A percentile compares a stretch with the other conserved stretches of the same genome.
phyloP scores from a whole-genome alignment of 352 stramenopile species.

The Elongisporangium prolatum region DNA sequence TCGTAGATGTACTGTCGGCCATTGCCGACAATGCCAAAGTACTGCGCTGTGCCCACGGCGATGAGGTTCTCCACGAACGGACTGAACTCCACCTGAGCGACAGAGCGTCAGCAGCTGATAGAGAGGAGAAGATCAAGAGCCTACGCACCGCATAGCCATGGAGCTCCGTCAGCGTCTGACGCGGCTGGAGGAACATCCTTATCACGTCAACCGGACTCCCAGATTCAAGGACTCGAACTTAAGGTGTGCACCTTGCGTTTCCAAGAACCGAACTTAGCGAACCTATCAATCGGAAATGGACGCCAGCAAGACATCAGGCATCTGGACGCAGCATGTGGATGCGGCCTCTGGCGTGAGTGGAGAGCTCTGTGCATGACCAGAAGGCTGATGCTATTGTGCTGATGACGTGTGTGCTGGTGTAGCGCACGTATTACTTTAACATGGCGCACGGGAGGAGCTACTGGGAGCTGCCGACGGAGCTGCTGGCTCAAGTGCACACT shows the following conservation, averaged over 20 bases:
- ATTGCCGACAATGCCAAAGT: constrained; percentile 92
- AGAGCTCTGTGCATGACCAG: not conserved
- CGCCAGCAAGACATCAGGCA: constrained; percentile 41
- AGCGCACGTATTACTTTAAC: constrained; percentile 82
- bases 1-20: constrained; percentile 83
- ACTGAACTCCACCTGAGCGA: constrained; percentile 84
- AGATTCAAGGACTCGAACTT: not conserved
- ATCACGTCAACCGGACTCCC: not conserved
- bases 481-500: constrained; percentile 41
- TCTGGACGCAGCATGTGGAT: constrained; percentile 77
- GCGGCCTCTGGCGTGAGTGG: constrained; percentile 38
- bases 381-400: not conserved
- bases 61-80: constrained; percentile 86
- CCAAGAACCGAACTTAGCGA: not conserved
- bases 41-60: constrained; percentile 85
- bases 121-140: not conserved
- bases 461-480: constrained; percentile 58
- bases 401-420: not conserved
- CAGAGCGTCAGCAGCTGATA: not conserved
- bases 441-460: constrained; percentile 69
- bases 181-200: constrained; percentile 67
- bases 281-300: constrained; percentile 21
- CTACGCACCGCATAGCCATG: constrained; percentile 56
- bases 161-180: constrained; percentile 51
- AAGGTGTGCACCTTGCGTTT: not conserved